Conservation (phyloP, 2,329 filamentous ascomycete species). For the Phaeosphaeria sp. region DNA sequence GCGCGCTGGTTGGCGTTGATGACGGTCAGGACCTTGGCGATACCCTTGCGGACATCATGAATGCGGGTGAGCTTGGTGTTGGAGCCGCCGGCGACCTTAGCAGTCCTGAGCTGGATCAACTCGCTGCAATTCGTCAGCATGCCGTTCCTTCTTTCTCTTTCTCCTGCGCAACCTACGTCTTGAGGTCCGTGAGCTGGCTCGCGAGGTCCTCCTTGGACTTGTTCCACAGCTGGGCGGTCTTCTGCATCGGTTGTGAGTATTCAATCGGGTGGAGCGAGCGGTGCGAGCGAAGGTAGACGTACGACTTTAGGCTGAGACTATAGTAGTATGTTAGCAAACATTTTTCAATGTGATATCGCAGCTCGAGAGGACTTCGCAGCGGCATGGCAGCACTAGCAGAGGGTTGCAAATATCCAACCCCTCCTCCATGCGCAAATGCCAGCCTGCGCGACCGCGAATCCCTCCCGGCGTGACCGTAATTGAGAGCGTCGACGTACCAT, state of each 20-base stretch:
- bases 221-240: slow-evolving; percentile 95
- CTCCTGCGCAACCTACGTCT: slow-evolving; percentile 40
- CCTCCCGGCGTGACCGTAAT: slow-evolving; percentile 12
- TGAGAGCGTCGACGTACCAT: slow-evolving; percentile 44
- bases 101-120: slow-evolving; percentile 93
- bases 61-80: slow-evolving; percentile 81
- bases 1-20: slow-evolving; percentile 99
- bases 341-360: slow-evolving; percentile 11
- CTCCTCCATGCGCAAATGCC: slow-evolving; percentile 11
- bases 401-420: slow-evolving; percentile 21
- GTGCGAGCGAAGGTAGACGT: slow-evolving; percentile 31
- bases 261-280: slow-evolving; percentile 35
- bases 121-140: slow-evolving; percentile 60
- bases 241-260: slow-evolving; percentile 55
- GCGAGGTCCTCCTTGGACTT: slow-evolving; percentile 99
- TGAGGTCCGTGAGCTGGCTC: slow-evolving; percentile 63
- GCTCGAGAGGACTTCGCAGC: slow-evolving; percentile 27
- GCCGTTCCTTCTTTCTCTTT: slow-evolving; percentile 10
- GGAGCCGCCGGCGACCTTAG: slow-evolving; percentile 94
- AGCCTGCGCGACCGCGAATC: slow-evolving; percentile 16
- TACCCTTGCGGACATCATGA: slow-evolving; percentile 99
- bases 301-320: slow-evolving; percentile 70
- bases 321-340: slow-evolving; percentile 38
- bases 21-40: slow-evolving; percentile 97
- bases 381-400: slow-evolving; percentile 25